Base-by-base conservation (phyloP, 2,329 filamentous ascomycete species). In the Didymosphaeria variabile region DNA sequence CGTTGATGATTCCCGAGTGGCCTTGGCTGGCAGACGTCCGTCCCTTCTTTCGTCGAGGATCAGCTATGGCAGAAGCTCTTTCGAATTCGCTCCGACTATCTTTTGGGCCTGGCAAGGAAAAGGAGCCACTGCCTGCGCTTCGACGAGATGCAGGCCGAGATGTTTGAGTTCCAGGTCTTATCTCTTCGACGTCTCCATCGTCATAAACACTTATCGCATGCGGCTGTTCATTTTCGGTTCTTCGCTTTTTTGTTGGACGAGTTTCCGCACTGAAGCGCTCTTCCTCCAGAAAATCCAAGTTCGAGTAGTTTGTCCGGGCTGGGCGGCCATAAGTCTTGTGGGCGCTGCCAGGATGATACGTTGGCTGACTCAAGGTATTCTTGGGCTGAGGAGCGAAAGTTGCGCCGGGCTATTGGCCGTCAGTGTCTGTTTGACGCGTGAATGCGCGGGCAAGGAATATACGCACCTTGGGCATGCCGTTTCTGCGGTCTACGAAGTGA, bases 31-130 rank as follows among this genome's bases (percentile, higher is more conserved):
- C 47, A 17, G 40, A 29, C 42, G 34, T 52, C 51, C 64, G 65
- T 13, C 59, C 47, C 55, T 63, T 66, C 54, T 63, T 69, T n/a
- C 59, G 61, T 13, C 44, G 62, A 15, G 65, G 23, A 29, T 67
- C 59, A 1, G 60, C 21, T 6, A 67, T 19, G 13, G 34, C 45
- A 17, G 67, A 61, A 6, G 57, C 62, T 26, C 55, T 46, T 29
- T 60, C 50, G 42, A 73, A 73, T 45, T 67, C 70, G 59, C 67
- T 75, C 5, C 46, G 50, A 19, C 40, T 51, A 15, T 40, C 52
- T 19, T 52, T 51, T 2, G 57, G 31, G 21, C 42, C 57, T 32
- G 55, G 45, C 1, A 47, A 38, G 17, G 54, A 10, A 3, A 50
- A n/a, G 13, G 53, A 59, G 45, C 19, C 65, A 50, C 67, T 72